These are phyloP conservation scores for Mrakia gelida DNA, from an alignment of 768 basidiomycete species.

Conservation along the genomic window DNA sequence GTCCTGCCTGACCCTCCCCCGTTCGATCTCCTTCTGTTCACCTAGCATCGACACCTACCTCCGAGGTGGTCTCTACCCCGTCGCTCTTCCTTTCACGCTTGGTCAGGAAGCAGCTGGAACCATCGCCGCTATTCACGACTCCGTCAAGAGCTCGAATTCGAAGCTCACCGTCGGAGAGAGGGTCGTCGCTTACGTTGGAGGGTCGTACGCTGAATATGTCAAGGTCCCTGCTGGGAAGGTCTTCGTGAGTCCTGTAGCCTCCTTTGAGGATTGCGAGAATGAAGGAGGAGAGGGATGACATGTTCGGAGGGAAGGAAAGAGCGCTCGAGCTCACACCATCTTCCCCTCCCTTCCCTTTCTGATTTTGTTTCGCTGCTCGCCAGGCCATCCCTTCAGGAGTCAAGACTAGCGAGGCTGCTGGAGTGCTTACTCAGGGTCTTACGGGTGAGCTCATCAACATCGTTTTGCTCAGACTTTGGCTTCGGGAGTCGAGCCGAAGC, in stretches of 20 bases:
- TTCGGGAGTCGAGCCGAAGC: not conserved
- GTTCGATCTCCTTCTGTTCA: not conserved
- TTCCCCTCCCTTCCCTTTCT: not conserved
- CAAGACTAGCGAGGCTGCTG: constrained; percentile 53
- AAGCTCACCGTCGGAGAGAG: not conserved
- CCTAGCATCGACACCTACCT: constrained; percentile 48
- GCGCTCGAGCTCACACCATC: not conserved
- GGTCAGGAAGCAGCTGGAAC: constrained; percentile 77
- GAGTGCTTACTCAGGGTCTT: constrained; percentile 66
- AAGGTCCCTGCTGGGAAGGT: not conserved
- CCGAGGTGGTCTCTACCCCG: constrained; percentile 53
- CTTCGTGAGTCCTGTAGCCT: not conserved
- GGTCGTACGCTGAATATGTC: constrained; percentile 26
- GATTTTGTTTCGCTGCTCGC: too few relatives aligned
- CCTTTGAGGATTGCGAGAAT: not conserved
- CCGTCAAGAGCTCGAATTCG: constrained; percentile 6
- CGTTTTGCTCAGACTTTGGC: too few relatives aligned
- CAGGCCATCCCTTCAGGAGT: not conserved
- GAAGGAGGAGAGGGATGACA: not conserved
- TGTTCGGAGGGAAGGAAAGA: not conserved
- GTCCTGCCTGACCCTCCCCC: too few relatives aligned
- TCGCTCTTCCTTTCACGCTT: constrained; percentile 59
- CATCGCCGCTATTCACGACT: constrained; percentile 66
- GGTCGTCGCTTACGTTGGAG: constrained; percentile 7
- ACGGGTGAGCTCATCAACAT: constrained; percentile 48